phyloP scores from a whole-genome alignment of 345 rosid genomes.

The Toxicodendron radicans region DNA sequence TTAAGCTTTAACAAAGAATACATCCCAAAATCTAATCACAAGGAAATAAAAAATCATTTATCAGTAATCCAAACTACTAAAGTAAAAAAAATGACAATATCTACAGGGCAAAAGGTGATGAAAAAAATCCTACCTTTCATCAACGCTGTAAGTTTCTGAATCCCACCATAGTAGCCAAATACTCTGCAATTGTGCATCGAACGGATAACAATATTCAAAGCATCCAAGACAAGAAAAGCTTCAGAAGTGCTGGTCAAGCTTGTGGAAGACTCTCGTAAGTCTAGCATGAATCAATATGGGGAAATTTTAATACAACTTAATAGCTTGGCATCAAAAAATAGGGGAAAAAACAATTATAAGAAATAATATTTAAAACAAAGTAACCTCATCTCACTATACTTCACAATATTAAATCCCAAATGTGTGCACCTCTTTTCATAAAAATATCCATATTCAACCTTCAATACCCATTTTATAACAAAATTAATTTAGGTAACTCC shows the following conservation, averaged over 20 bases:
- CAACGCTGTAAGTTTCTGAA: conserved; percentile 65
- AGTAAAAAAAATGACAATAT: conserved; percentile 10
- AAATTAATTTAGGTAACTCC: background rate
- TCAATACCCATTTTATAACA: background rate
- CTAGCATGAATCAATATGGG: conserved; percentile 21
- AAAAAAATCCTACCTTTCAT: conserved; percentile 54
- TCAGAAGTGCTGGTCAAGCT: conserved; percentile 45
- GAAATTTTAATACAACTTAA: background rate
- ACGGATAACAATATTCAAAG: conserved; percentile 50
- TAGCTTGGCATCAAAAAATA: conserved; percentile 1
- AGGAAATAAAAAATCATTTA: background rate
- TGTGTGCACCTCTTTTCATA: background rate
- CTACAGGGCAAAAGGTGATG: background rate
- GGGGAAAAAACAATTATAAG: conserved; percentile 1
- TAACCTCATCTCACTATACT: background rate
- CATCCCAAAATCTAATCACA: conserved; percentile 3
- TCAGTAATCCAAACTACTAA: background rate
- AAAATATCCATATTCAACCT: conserved; percentile 8
- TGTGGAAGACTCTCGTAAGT: conserved; percentile 38
- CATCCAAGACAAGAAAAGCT: conserved; percentile 57
- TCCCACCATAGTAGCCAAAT: conserved; percentile 64
- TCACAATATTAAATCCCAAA: background rate
- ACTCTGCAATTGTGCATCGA: conserved; percentile 76
- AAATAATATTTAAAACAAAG: background rate
- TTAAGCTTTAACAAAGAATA: background rate